Percentiles rank a stretch among this genome's conserved stretches.
Evolutionary conservation across 1,284 basidiomycete genomes (phyloP).

Genomic region (Mycosarcoma maydis): DNA sequence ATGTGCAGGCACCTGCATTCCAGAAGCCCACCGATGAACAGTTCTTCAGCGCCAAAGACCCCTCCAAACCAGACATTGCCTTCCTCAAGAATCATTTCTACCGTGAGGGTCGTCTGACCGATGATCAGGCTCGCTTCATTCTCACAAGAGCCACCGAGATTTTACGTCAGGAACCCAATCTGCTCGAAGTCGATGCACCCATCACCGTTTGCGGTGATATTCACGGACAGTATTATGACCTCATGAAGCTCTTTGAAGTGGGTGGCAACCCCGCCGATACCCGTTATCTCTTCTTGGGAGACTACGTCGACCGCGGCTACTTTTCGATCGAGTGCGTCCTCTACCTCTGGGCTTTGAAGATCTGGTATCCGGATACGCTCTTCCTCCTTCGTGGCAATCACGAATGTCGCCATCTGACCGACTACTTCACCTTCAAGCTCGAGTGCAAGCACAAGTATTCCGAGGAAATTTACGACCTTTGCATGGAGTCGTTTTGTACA

Average conservation of each 20-base stretch:
- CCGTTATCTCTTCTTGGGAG: conserved; percentile 66
- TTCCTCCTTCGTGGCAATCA: conserved; percentile 67
- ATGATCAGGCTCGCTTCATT: conserved; percentile 89
- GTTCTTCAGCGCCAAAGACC: conserved; percentile 71
- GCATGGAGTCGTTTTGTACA: conserved; percentile 83
- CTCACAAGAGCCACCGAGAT: conserved; percentile 79
- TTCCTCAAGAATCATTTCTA: conserved; percentile 99
- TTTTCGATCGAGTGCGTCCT: conserved; percentile 67
- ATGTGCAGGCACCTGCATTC: conserved; percentile 76
- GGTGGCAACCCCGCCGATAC: conserved; percentile 66
- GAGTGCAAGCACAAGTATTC: conserved; percentile 68
- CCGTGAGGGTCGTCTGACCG: conserved; percentile 85
- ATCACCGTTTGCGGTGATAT: conserved; percentile 74
- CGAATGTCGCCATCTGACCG: conserved; percentile 66
- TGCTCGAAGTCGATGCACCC: conserved; percentile 90
- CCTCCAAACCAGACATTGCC: conserved; percentile 75
- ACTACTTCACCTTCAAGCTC: conserved; percentile 67
- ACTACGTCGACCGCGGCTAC: conserved; percentile 66
- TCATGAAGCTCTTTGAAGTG: conserved; percentile 67
- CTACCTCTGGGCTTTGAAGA: conserved; percentile 66
- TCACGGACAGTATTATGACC: conserved; percentile 66
- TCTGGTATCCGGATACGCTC: conserved; percentile 66
- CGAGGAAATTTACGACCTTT: conserved; percentile 66
- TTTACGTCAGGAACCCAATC: conserved; percentile 82
- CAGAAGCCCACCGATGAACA: conserved; percentile 88